Evolutionary conservation across 768 basidiomycete genomes (phyloP).

Genomic region (Kondoa malvinella): DNA sequence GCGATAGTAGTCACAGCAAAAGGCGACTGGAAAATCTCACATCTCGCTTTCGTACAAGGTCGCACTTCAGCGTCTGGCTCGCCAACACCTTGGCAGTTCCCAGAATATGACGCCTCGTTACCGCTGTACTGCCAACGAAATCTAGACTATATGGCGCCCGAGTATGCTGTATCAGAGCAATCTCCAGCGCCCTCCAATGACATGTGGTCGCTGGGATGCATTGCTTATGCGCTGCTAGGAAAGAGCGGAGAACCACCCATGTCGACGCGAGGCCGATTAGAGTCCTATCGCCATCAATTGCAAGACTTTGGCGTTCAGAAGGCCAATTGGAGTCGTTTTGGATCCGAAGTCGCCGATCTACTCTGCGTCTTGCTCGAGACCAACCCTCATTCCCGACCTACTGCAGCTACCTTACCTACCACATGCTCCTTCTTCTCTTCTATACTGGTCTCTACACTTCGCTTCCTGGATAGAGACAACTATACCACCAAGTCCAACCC

Average conservation of each 20-base stretch:
- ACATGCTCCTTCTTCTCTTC: slow-evolving; percentile 85
- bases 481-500: slow-evolving; percentile 86
- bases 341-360: slow-evolving; percentile 46
- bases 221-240: slow-evolving; percentile 67
- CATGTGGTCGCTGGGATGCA: slow-evolving; percentile 78
- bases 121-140: slow-evolving; percentile 73
- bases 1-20: slow-evolving; percentile 75
- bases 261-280: slow-evolving; percentile 46
- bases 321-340: slow-evolving; percentile 37
- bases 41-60: slow-evolving; percentile 70
- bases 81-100: slow-evolving; percentile 73
- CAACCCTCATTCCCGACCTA: slow-evolving; percentile 52
- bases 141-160: slow-evolving; percentile 94
- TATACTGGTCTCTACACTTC: slow-evolving; percentile 82
- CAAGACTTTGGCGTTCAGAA: slow-evolving; percentile 41
- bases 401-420: slow-evolving; percentile 54
- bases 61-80: slow-evolving; percentile 49
- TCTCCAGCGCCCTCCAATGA: slow-evolving; percentile 75
- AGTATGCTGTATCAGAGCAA: slow-evolving; percentile 60
- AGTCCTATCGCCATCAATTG: slow-evolving; percentile 31
- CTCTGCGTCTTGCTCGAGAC: slow-evolving; percentile 66
- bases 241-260: slow-evolving; percentile 66
- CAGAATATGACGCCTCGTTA: slow-evolving; percentile 62
- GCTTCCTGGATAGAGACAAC: slow-evolving; percentile 85
- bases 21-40: slow-evolving; percentile 95